Percentiles rank a stretch among this genome's conserved stretches.
These are phyloP conservation scores for Leavenworthia alabamica DNA, from an alignment of 345 rosid genomes.

Conservation along the genomic window DNA sequence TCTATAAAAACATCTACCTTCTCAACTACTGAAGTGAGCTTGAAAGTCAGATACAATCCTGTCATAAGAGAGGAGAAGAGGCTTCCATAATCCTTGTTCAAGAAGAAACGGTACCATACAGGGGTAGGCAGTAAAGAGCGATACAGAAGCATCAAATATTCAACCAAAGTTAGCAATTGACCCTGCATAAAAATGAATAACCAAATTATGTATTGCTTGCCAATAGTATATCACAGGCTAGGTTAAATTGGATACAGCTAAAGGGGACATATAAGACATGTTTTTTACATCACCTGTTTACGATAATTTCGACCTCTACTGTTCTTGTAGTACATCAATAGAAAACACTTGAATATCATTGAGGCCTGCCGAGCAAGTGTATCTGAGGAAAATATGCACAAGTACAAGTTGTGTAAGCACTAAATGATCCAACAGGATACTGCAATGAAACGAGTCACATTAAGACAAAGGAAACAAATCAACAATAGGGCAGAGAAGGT, in stretches of 20 bases:
- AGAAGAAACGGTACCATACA: slow-evolving; percentile 84
- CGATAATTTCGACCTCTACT: slow-evolving; percentile 92
- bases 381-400: slow-evolving; percentile 47
- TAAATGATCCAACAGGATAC: slow-evolving; percentile 9
- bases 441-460: not conserved
- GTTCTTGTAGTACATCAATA: slow-evolving; percentile 86
- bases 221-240: not conserved
- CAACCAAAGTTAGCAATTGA: slow-evolving; percentile 75
- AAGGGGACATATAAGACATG: not conserved
- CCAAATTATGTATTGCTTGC: slow-evolving; percentile 8
- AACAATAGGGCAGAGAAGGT: not conserved
- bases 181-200: slow-evolving; percentile 43
- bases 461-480: slow-evolving; percentile 8
- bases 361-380: slow-evolving; percentile 87
- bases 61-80: slow-evolving; percentile 77
- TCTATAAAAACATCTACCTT: slow-evolving; percentile 42
- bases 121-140: slow-evolving; percentile 83
- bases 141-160: slow-evolving; percentile 58
- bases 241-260: not conserved
- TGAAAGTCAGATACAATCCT: slow-evolving; percentile 78
- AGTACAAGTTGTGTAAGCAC: slow-evolving; percentile 1
- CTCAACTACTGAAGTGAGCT: slow-evolving; percentile 68
- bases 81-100: slow-evolving; percentile 82
- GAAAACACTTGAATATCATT: slow-evolving; percentile 79
- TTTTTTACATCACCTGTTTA: slow-evolving; percentile 56